These are phyloP conservation scores for Chrysosporium keratinophilum DNA, from an alignment of 2,329 filamentous ascomycete genomes.

Conservation along the genomic window DNA sequence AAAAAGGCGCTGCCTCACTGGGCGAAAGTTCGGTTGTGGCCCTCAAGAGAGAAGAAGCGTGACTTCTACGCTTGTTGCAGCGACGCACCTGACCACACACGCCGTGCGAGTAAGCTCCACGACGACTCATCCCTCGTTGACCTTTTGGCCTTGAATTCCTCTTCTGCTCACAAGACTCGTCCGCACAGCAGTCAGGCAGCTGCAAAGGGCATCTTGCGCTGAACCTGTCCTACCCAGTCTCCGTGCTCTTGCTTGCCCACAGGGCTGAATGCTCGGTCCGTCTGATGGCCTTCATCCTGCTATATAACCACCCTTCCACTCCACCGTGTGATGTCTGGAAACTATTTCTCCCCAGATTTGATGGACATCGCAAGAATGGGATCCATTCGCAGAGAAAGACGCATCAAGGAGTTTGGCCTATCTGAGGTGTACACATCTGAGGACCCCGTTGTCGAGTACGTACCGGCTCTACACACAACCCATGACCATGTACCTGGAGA, in stretches of 20 bases:
- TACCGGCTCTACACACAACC: not conserved
- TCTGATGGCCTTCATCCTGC: slow-evolving; percentile 5
- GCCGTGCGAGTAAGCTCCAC: not conserved
- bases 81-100: slow-evolving; percentile 9
- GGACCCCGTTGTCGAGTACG: slow-evolving; percentile 33
- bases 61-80: slow-evolving; percentile 10
- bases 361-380: not conserved
- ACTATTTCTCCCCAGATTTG: not conserved
- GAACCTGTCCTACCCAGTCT: slow-evolving; percentile 4
- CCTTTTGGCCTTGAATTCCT: not conserved
- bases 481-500: no score
- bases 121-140: slow-evolving; percentile 4
- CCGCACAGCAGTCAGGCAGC: slow-evolving; percentile 10
- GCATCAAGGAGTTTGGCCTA: slow-evolving; percentile 33
- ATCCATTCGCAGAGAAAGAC: slow-evolving; percentile 7
- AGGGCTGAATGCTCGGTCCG: slow-evolving; percentile 4
- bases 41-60: not conserved
- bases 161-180: slow-evolving; percentile 9
- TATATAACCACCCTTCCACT: not conserved
- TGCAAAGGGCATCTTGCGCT: slow-evolving; percentile 11
- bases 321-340: not conserved
- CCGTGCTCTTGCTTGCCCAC: slow-evolving; percentile 2
- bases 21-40: not conserved
- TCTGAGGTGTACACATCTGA: slow-evolving; percentile 33
- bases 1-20: slow-evolving; percentile 3